Evolutionary conservation across 1,139 yeast genomes (phyloP).

Genomic region (Hanseniaspora uvarum): DNA sequence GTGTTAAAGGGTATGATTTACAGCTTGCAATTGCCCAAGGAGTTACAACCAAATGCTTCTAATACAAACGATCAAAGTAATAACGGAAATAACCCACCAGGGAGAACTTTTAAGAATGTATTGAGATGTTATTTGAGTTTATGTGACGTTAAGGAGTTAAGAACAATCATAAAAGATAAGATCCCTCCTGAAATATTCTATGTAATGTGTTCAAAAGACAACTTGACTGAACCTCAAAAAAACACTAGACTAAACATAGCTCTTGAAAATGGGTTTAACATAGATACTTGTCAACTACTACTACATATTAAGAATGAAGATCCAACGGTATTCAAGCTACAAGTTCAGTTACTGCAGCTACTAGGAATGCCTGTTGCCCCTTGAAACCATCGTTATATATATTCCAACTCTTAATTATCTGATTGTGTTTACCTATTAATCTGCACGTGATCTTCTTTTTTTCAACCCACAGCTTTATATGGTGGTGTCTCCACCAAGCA

Average conservation of each 20-base stretch:
- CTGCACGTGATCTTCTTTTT: too few relatives aligned
- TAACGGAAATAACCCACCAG: constrained; percentile 39
- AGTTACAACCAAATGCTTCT: not conserved
- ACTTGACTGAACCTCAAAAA: not conserved
- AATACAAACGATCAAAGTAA: not conserved
- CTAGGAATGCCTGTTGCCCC: not conserved
- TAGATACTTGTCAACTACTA: constrained; percentile 63
- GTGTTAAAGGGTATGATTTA: constrained; percentile 84
- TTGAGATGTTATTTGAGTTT: constrained; percentile 86
- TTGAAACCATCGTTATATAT: not conserved
- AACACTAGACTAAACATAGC: not conserved
- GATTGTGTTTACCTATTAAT: too few relatives aligned
- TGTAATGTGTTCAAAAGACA: not conserved
- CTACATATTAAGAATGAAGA: constrained; percentile 72
- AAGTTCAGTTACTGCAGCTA: not conserved
- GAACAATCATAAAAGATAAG: constrained; percentile 74
- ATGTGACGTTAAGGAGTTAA: constrained; percentile 81
- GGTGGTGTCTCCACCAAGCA: too few relatives aligned
- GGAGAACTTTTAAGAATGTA: constrained; percentile 81
- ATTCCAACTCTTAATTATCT: not conserved
- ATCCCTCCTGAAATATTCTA: constrained; percentile 41
- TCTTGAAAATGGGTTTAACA: not conserved
- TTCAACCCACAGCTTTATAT: too few relatives aligned
- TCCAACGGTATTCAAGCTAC: constrained; percentile 72
- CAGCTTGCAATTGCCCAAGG: constrained; percentile 50